Percentiles rank a stretch among this genome's conserved stretches.
These are phyloP conservation scores for Coemansia sp. DNA, from an alignment of 192 early-diverging fungal species.

Conservation along the genomic window DNA sequence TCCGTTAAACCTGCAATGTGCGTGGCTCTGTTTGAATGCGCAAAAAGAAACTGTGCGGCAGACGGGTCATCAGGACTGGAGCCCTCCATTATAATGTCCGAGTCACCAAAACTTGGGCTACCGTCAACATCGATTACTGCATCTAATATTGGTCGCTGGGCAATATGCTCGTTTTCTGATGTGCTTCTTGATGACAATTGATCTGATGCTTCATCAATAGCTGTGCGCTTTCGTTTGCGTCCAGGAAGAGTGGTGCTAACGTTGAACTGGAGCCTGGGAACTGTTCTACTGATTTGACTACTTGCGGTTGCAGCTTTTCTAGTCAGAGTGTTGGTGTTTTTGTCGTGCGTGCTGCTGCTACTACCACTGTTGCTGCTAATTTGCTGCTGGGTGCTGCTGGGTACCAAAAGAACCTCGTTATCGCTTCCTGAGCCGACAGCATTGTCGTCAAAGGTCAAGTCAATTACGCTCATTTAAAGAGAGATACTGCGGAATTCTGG, in stretches of 20 bases:
- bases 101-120: not conserved
- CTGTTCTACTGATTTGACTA: not conserved
- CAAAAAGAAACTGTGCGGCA: not conserved
- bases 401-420: not conserved
- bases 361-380: too few relatives aligned
- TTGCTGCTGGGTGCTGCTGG: not conserved
- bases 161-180: not conserved
- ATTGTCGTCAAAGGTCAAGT: slow-evolving; percentile 41
- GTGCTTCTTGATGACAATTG: not conserved
- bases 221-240: slow-evolving; percentile 18
- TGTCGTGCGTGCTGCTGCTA: not conserved
- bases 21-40: not conserved
- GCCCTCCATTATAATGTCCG: not conserved
- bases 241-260: slow-evolving; percentile 18
- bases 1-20: not conserved
- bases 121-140: slow-evolving; percentile 6
- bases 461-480: slow-evolving; percentile 33
- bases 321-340: not conserved
- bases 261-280: slow-evolving; percentile 6
- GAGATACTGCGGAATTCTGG: not conserved
- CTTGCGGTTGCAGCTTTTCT: not conserved
- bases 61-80: not conserved
- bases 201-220: slow-evolving; percentile 4
- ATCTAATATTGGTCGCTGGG: not conserved
- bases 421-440: slow-evolving; percentile 10